A percentile compares a stretch with the other conserved stretches of the same genome.
These are phyloP conservation scores for Cryptococcus sp. DNA, from an alignment of 1,284 basidiomycete genomes.

Conservation along the genomic window DNA sequence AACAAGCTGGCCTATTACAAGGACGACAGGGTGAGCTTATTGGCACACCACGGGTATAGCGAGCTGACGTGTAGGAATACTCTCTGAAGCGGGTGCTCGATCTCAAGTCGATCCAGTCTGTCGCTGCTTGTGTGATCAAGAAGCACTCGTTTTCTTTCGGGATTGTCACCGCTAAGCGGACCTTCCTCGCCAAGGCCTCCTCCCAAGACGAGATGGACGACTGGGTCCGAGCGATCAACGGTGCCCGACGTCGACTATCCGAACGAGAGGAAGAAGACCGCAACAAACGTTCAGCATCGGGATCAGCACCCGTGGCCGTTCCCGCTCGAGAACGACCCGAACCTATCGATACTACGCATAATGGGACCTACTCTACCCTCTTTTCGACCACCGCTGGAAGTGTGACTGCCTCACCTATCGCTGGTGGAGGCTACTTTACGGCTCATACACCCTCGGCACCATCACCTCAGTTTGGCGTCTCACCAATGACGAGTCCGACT, in stretches of 20 bases:
- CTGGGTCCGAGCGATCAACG: constrained; percentile 82
- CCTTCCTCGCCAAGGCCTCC: constrained; percentile 86
- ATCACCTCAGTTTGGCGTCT: not conserved
- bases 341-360: constrained; percentile 17
- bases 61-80: constrained; percentile 58
- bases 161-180: constrained; percentile 82
- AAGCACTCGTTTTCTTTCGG: constrained; percentile 86
- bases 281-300: constrained; percentile 5
- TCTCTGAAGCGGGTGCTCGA: constrained; percentile 84
- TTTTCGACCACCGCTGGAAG: constrained; percentile 9
- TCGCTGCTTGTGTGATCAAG: constrained; percentile 81
- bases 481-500: constrained; percentile 2
- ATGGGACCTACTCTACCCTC: constrained; percentile 21
- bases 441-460: not conserved
- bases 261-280: constrained; percentile 37
- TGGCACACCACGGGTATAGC: not conserved
- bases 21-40: constrained; percentile 58
- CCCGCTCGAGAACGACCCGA: constrained; percentile 7
- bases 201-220: constrained; percentile 64
- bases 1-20: constrained; percentile 96
- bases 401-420: constrained; percentile 8
- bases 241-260: constrained; percentile 62
- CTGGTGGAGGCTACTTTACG: constrained; percentile 6
- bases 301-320: not conserved
- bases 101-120: constrained; percentile 82